Evolutionary conservation across 2,329 filamentous ascomycete genomes (phyloP).

Genomic region (Akanthomyces dipterigenus): DNA sequence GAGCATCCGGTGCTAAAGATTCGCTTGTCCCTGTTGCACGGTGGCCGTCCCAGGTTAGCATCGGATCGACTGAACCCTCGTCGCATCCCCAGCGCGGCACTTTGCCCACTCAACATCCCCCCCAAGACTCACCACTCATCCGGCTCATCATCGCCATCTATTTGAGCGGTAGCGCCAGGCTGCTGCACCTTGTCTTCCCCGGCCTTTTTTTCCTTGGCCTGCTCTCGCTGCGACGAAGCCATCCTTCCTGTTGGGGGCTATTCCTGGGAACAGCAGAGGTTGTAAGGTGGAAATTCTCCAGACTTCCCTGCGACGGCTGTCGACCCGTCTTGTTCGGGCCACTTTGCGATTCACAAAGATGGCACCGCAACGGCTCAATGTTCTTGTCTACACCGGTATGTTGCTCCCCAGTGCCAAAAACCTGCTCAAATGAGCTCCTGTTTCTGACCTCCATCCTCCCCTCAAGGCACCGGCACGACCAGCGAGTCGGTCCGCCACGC

Average conservation of each 20-base stretch:
- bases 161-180: conserved; percentile 28
- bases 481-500: conserved; percentile 85
- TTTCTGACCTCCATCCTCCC: neutral
- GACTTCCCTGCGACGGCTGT: conserved; percentile 4
- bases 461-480: conserved; percentile 72
- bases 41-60: conserved; percentile 16
- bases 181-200: conserved; percentile 32
- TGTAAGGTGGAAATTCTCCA: conserved; percentile 11
- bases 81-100: neutral
- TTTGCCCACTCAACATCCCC: neutral
- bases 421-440: neutral
- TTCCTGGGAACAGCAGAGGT: neutral
- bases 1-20: conserved; percentile 95
- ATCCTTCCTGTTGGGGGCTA: neutral
- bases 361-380: conserved; percentile 69
- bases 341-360: conserved; percentile 34
- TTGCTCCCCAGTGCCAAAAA: neutral
- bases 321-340: conserved; percentile 4
- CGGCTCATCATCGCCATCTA: conserved; percentile 73
- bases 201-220: neutral
- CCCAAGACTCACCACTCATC: conserved; percentile 74
- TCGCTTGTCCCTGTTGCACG: conserved; percentile 73
- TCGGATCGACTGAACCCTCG: conserved; percentile 15
- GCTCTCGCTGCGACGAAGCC: conserved; percentile 3
- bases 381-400: conserved; percentile 84